These are phyloP conservation scores for Malus fusca DNA, from an alignment of 306 rosid genomes.

Conservation along the genomic window DNA sequence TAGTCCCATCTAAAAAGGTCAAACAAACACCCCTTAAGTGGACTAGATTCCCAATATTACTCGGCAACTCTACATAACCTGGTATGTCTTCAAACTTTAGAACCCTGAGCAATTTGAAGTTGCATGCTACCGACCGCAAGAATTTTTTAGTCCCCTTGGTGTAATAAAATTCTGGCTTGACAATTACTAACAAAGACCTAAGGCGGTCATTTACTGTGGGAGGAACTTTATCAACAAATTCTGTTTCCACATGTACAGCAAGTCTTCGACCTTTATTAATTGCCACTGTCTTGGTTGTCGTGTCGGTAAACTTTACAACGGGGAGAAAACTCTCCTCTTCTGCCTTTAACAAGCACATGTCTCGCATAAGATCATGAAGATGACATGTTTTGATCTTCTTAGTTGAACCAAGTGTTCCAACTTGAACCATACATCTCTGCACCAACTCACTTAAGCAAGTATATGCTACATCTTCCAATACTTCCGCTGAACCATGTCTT, in stretches of 20 bases:
- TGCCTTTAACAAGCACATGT: background rate
- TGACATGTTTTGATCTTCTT: background rate
- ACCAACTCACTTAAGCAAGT: background rate
- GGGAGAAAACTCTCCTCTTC: background rate
- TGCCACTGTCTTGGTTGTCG: background rate
- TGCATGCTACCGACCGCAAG: background rate
- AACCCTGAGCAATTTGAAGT: background rate
- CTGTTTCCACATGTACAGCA: background rate
- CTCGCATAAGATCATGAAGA: background rate
- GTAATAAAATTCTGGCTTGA: rapidly evolving
- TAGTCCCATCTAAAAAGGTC: too few relatives aligned
- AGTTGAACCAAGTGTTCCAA: background rate
- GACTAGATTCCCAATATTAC: too few relatives aligned
- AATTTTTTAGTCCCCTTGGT: background rate
- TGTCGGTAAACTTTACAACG: background rate
- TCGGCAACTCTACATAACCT: rapidly evolving
- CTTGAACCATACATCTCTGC: background rate
- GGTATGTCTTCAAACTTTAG: background rate
- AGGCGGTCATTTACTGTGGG: background rate
- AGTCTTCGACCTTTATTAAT: background rate
- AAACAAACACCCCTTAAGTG: too few relatives aligned
- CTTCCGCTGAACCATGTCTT: background rate
- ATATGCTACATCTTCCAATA: background rate
- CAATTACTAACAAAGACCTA: background rate
- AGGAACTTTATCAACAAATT: too few relatives aligned